Conservation (phyloP, 2,329 filamentous ascomycete species). For the Fusarium kyushuense region DNA sequence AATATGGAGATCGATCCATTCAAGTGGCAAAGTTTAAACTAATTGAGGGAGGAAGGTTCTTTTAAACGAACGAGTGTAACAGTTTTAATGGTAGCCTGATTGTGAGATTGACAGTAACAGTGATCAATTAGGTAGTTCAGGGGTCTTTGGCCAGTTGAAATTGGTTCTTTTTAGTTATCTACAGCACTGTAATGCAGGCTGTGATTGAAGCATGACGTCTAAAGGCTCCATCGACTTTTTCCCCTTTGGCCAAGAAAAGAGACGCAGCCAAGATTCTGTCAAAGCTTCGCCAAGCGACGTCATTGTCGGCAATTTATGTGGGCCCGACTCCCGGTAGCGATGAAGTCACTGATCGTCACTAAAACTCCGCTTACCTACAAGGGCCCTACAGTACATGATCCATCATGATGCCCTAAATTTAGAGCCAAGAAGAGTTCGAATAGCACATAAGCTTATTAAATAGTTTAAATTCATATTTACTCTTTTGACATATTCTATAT, state of each 20-base stretch:
- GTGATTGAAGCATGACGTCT: constrained; percentile 38
- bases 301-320: constrained; percentile 23
- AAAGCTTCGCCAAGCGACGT: constrained; percentile 28
- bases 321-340: constrained; percentile 11
- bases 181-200: neutral
- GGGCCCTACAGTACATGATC: neutral
- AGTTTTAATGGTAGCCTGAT: constrained; percentile 10
- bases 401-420: constrained; percentile 9
- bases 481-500: neutral
- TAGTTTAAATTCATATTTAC: constrained; percentile 21
- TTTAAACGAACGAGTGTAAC: neutral
- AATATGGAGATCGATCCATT: constrained; percentile 19
- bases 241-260: constrained; percentile 18
- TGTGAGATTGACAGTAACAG: constrained; percentile 9
- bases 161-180: neutral
- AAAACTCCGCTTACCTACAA: constrained; percentile 12
- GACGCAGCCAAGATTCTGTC: constrained; percentile 30
- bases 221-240: neutral
- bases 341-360: constrained; percentile 39
- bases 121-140: constrained; percentile 4
- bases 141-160: neutral
- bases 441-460: constrained; percentile 22
- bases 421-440: constrained; percentile 16
- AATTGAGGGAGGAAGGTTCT: neutral
- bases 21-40: constrained; percentile 33